These are phyloP conservation scores for Proliferodiscus dingleyae DNA, from an alignment of 2,329 filamentous ascomycete genomes.

Conservation along the genomic window DNA sequence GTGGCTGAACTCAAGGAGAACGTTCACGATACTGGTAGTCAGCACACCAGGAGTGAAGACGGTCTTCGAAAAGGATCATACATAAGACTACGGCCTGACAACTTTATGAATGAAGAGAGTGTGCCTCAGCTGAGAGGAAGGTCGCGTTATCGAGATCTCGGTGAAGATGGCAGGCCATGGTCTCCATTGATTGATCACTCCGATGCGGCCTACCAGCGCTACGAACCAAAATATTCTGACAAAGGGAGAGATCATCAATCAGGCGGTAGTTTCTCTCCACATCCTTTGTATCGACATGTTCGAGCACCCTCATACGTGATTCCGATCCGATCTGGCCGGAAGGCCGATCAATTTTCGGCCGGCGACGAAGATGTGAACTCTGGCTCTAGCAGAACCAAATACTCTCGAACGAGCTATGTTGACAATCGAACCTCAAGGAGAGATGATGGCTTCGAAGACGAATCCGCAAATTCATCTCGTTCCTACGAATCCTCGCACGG, in stretches of 20 bases:
- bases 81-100: neutral
- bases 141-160: neutral
- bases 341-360: neutral
- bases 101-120: conserved; percentile 6
- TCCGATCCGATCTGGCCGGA: neutral
- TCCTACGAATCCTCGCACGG: conserved; percentile 10
- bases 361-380: neutral
- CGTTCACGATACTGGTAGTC: neutral
- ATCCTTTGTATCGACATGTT: neutral
- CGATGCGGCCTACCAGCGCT: neutral
- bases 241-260: neutral
- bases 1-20: no score
- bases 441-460: conserved; percentile 10
- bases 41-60: neutral
- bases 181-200: neutral
- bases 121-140: conserved; percentile 8
- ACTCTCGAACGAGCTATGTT: neutral
- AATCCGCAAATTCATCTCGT: conserved; percentile 3
- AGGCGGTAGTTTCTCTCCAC: neutral
- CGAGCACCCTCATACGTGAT: neutral
- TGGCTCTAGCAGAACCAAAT: neutral
- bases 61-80: neutral
- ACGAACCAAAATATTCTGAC: neutral
- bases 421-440: neutral
- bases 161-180: neutral